These are phyloP conservation scores for Desmodesmus armatus DNA, from an alignment of 139 green algal genomes.

Conservation along the genomic window DNA sequence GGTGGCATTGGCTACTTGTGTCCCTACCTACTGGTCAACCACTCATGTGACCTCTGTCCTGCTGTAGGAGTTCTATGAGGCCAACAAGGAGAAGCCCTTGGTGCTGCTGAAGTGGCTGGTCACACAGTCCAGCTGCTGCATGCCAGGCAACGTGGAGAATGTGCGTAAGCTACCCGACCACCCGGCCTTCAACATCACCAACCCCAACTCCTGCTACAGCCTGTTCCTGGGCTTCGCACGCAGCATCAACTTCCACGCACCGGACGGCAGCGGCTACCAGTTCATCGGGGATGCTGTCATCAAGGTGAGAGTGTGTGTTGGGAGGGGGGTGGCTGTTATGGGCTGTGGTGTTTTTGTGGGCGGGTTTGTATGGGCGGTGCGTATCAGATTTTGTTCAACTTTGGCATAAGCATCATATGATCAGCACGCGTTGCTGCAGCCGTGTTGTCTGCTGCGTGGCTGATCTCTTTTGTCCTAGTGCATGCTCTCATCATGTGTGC, in stretches of 20 bases:
- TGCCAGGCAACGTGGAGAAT: conserved; percentile 81
- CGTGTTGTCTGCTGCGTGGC: too few relatives aligned
- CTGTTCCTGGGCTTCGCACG: conserved; percentile 85
- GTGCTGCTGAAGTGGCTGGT: conserved; percentile 95
- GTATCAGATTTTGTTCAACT: too few relatives aligned
- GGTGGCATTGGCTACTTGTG: conserved; percentile 62
- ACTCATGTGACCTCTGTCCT: too few relatives aligned
- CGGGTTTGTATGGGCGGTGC: background rate
- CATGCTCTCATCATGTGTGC: background rate
- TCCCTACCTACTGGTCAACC: conserved; percentile 43
- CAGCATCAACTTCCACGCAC: conserved; percentile 94
- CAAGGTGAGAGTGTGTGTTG: conserved; percentile 67
- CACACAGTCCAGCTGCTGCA: conserved; percentile 80
- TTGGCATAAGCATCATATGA: too few relatives aligned
- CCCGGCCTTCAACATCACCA: conserved; percentile 92
- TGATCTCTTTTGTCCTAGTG: background rate
- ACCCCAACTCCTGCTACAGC: conserved; percentile 93
- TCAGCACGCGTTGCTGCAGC: too few relatives aligned
- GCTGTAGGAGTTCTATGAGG: conserved; percentile 79
- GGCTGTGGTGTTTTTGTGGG: background rate
- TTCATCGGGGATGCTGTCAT: conserved; percentile 93
- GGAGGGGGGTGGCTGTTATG: too few relatives aligned
- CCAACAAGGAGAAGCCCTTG: conserved; percentile 90
- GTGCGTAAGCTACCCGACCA: conserved; percentile 82
- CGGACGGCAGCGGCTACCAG: conserved; percentile 93